Conservation (phyloP, 345 rosid species). For the Crucihimalaya himalaica region DNA sequence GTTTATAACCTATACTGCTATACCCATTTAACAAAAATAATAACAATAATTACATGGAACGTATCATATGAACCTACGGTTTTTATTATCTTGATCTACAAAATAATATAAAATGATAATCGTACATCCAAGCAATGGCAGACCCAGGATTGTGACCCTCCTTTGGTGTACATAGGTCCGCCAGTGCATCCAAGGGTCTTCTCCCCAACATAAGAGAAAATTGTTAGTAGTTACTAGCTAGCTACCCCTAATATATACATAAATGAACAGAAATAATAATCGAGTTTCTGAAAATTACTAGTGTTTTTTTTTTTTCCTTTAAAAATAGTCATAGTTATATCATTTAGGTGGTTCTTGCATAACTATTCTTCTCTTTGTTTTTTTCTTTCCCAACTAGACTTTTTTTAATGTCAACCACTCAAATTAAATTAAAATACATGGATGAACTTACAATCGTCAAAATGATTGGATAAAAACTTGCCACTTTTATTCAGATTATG, state of each 20-base stretch:
- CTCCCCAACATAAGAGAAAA: not conserved
- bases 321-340: no score
- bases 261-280: not conserved
- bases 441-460: no score
- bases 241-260: not conserved
- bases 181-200: slow-evolving; percentile 24
- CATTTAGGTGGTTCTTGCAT: not conserved
- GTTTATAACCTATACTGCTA: not conserved
- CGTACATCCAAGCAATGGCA: slow-evolving; percentile 15
- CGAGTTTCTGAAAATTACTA: not conserved
- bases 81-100: slow-evolving; percentile 13
- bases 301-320: not conserved
- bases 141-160: no score
- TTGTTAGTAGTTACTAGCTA: not conserved
- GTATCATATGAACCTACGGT: slow-evolving; percentile 4
- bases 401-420: not conserved
- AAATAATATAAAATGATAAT: not conserved
- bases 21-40: not conserved
- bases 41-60: not conserved
- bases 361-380: not conserved
- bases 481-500: no score
- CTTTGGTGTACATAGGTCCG: no score
- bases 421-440: no score
- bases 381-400: not conserved
- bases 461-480: no score